phyloP scores from a whole-genome alignment of 805 yeast species.

The Ogataea wickerhamii region DNA sequence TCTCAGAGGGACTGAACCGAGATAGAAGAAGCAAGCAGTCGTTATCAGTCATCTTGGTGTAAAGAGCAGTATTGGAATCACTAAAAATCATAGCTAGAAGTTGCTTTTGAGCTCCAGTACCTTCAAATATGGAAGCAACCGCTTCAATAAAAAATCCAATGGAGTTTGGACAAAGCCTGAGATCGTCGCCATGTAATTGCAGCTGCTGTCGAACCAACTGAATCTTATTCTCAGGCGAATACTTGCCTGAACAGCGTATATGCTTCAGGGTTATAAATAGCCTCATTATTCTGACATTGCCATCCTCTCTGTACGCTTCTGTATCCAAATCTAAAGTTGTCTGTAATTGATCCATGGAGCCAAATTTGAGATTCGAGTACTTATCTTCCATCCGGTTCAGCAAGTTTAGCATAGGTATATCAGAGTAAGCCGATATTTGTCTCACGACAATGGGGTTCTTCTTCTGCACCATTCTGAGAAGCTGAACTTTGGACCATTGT shows the following conservation, averaged over 20 bases:
- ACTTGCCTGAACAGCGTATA: background rate
- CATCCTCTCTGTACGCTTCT: background rate
- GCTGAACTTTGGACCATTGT: slow-evolving; percentile 13
- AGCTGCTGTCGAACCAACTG: background rate
- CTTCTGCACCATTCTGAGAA: slow-evolving; percentile 7
- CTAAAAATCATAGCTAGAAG: no score
- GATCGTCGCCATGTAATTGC: background rate
- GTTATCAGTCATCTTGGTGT: background rate
- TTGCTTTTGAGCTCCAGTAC: background rate
- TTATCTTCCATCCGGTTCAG: slow-evolving; percentile 8
- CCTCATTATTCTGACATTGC: slow-evolving; percentile 4
- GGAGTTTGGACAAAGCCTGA: background rate
- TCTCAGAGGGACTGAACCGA: background rate
- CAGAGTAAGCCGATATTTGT: slow-evolving; percentile 7
- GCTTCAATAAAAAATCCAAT: background rate
- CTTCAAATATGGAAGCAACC: background rate
- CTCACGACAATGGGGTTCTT: slow-evolving; percentile 5
- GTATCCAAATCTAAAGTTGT: slow-evolving; percentile 2
- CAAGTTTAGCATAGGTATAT: slow-evolving; percentile 4
- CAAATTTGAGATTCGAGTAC: background rate
- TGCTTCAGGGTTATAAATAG: slow-evolving; percentile 4
- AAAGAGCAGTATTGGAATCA: background rate
- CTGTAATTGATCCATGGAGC: slow-evolving; percentile 3
- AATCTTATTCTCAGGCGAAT: background rate
- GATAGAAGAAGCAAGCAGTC: slow-evolving; percentile 3